A percentile compares a stretch with the other conserved stretches of the same genome.
Conservation (phyloP, 2,329 filamentous ascomycete genomes). For the Alternaria triticina region DNA sequence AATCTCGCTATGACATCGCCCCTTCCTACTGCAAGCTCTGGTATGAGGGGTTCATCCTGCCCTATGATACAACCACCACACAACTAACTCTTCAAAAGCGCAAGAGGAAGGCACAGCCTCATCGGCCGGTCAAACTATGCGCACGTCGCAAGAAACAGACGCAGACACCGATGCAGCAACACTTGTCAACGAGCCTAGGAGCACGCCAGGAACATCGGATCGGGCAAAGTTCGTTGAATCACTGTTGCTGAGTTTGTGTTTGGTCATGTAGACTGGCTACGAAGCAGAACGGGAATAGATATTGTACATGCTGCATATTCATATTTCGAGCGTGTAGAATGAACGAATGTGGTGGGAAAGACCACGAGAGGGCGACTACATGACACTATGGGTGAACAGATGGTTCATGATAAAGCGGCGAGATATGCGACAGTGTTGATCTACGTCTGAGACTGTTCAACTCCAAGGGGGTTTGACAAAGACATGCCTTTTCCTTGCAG, state of each 20-base stretch:
- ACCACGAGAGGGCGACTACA: neutral
- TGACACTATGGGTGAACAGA: neutral
- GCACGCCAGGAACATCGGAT: neutral
- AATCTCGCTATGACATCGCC: neutral
- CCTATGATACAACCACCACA: neutral
- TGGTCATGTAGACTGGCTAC: neutral
- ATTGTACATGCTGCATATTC: fast-evolving
- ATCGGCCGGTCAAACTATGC: no score
- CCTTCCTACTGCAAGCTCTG: neutral
- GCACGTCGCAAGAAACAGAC: neutral
- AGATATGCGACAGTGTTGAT: neutral
- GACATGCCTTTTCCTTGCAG: neutral
- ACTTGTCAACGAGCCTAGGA: neutral
- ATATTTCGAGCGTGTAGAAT: fast-evolving
- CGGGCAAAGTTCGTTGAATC: neutral
- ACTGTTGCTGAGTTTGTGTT: neutral
- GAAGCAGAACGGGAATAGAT: neutral
- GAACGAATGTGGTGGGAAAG: neutral
- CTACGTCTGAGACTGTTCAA: neutral
- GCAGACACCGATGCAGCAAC: neutral
- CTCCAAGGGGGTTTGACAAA: neutral
- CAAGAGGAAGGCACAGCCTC: no score
- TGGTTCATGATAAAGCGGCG: neutral
- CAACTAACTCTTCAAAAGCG: neutral
- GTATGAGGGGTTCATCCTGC: neutral